phyloP scores from a whole-genome alignment of 2,329 filamentous ascomycete species.

The Colletotrichum sansevieriae region DNA sequence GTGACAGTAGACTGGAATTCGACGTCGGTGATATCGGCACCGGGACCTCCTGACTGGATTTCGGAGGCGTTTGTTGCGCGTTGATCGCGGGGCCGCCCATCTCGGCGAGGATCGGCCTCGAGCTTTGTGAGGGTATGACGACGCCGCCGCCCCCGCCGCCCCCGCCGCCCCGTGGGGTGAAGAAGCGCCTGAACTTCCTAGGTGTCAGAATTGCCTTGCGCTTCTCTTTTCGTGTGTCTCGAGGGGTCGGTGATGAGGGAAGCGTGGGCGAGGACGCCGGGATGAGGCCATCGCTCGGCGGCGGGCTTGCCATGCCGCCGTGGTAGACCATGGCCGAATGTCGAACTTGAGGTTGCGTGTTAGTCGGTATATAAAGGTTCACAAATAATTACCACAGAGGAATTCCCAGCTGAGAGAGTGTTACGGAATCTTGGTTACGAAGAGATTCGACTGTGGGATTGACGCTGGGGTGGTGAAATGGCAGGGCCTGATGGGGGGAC shows the following conservation, averaged over 20 bases:
- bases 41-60: slow-evolving; percentile 13
- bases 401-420: neutral
- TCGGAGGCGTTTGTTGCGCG: slow-evolving; percentile 37
- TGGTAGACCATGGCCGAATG: slow-evolving; percentile 33
- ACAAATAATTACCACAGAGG: slow-evolving; percentile 11
- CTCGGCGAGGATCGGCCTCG: slow-evolving; percentile 56
- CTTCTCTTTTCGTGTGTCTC: slow-evolving; percentile 56
- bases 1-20: slow-evolving; percentile 19
- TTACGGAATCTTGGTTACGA: neutral
- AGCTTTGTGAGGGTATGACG: slow-evolving; percentile 52
- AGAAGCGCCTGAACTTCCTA: slow-evolving; percentile 66
- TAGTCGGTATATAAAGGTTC: slow-evolving; percentile 10
- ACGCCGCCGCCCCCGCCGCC: slow-evolving; percentile 45
- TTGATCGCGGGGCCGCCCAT: slow-evolving; percentile 57
- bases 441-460: slow-evolving; percentile 11
- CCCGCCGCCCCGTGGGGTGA: slow-evolving; percentile 57
- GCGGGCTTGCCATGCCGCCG: slow-evolving; percentile 42
- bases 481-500: slow-evolving; percentile 9
- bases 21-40: slow-evolving; percentile 34
- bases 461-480: slow-evolving; percentile 15
- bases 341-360: slow-evolving; percentile 1
- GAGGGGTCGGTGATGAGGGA: slow-evolving; percentile 45
- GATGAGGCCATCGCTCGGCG: slow-evolving; percentile 42
- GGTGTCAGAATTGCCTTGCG: slow-evolving; percentile 67
- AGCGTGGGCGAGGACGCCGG: slow-evolving; percentile 42